These are phyloP conservation scores for Lipomyces yamadae DNA, from an alignment of 805 yeast genomes.

Conservation along the genomic window DNA sequence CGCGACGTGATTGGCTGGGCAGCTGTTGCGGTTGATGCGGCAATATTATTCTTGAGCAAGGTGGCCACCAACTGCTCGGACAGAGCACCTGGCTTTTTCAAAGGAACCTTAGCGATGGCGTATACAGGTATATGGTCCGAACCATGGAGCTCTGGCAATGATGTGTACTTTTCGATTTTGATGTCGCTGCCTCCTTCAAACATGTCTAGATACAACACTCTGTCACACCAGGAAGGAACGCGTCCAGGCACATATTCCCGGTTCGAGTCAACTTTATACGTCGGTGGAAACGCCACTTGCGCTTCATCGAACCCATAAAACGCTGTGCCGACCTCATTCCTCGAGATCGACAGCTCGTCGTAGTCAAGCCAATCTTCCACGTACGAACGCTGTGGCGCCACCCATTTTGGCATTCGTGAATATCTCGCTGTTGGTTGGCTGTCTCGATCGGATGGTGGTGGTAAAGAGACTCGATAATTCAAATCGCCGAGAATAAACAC, in stretches of 20 bases:
- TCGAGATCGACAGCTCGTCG: constrained; percentile 59
- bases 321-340: constrained; percentile 50
- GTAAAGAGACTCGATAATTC: constrained; percentile 62
- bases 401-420: constrained; percentile 18
- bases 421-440: neutral
- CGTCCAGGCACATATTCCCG: constrained; percentile 62
- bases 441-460: neutral
- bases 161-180: constrained; percentile 52
- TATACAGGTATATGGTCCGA: constrained; percentile 87
- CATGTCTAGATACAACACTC: constrained; percentile 66
- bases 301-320: constrained; percentile 72
- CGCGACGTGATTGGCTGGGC: neutral
- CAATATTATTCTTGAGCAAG: constrained; percentile 22
- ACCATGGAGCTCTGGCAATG: constrained; percentile 54
- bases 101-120: constrained; percentile 57
- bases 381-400: constrained; percentile 33
- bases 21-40: constrained; percentile 7
- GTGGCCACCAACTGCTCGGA: constrained; percentile 11
- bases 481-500: constrained; percentile 82
- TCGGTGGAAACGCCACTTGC: constrained; percentile 70
- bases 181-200: constrained; percentile 40
- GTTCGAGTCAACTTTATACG: constrained; percentile 66
- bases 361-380: constrained; percentile 40
- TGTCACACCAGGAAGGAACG: constrained; percentile 88
- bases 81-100: constrained; percentile 17